phyloP scores from a whole-genome alignment of 1,139 yeast genomes.

The Pneumocystis canis region DNA sequence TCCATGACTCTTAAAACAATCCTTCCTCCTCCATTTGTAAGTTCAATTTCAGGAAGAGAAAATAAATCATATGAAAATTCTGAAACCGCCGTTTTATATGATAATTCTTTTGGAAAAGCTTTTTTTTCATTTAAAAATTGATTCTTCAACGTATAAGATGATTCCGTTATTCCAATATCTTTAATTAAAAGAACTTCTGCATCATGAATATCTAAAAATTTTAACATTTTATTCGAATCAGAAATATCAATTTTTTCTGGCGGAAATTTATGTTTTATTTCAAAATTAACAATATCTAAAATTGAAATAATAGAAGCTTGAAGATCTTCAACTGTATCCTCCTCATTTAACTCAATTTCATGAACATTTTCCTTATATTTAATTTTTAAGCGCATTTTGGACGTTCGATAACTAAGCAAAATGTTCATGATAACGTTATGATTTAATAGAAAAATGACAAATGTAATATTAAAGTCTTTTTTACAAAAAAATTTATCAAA shows the following conservation, averaged over 20 bases:
- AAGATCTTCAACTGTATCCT: conserved; percentile 21
- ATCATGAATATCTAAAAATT: conserved; percentile 33
- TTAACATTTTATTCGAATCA: conserved; percentile 20
- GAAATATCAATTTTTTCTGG: conserved; percentile 33
- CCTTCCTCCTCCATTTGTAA: neutral
- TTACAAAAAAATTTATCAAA: neutral
- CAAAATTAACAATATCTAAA: conserved; percentile 9
- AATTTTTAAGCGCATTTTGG: neutral
- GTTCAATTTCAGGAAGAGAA: neutral
- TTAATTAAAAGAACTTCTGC: conserved; percentile 46
- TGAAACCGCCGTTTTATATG: conserved; percentile 13
- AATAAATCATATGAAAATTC: conserved; percentile 14
- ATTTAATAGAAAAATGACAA: neutral
- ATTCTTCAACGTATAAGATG: neutral
- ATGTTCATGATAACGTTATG: too few relatives aligned
- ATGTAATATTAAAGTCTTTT: neutral
- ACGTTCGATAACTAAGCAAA: neutral
- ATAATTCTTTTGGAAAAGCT: neutral
- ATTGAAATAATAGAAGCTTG: conserved; percentile 12
- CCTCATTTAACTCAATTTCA: conserved; percentile 11
- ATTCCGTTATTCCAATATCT: neutral
- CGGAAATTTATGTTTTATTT: conserved; percentile 45
- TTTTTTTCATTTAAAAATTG: neutral
- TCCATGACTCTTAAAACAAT: neutral
- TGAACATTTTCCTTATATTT: neutral